These are phyloP conservation scores for Vitis hybrid DNA, from an alignment of 177 flowering plant species.

Conservation along the genomic window DNA sequence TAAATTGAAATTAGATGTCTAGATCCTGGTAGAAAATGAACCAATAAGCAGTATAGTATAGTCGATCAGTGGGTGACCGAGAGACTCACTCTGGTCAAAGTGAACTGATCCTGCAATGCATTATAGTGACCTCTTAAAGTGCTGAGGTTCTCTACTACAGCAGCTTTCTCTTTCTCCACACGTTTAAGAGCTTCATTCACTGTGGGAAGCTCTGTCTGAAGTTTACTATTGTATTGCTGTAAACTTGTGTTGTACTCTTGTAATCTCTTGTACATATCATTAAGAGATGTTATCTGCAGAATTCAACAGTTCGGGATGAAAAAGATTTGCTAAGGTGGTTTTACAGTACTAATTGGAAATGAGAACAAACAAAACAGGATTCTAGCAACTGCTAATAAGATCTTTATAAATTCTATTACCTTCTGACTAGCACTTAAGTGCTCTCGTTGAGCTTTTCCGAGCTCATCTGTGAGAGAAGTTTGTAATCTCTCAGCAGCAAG, in stretches of 20 bases:
- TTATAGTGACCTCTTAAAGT: conserved; percentile 61
- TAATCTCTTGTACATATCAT: conserved; percentile 74
- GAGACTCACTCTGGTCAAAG: conserved; percentile 53
- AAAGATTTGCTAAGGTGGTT: background rate
- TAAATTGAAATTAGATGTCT: no score
- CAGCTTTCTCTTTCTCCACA: conserved; percentile 73
- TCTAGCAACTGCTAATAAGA: background rate
- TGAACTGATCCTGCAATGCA: conserved; percentile 60
- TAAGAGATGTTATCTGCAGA: conserved; percentile 64
- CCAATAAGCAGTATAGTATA: background rate
- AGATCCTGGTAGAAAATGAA: no score
- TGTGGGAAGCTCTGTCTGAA: conserved; percentile 76
- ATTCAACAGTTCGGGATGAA: background rate
- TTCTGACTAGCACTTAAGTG: conserved; percentile 55
- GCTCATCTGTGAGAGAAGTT: conserved; percentile 42
- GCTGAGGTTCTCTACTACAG: conserved; percentile 69
- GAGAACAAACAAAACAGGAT: background rate
- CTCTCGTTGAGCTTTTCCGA: conserved; percentile 42
- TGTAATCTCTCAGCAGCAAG: conserved; percentile 39
- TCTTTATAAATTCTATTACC: conserved; percentile 32
- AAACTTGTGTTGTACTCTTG: conserved; percentile 93
- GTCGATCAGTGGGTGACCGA: background rate
- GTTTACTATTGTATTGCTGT: conserved; percentile 87
- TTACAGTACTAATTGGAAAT: background rate
- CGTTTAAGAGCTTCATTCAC: conserved; percentile 65